These are phyloP conservation scores for Globisporangium lucens DNA, from an alignment of 352 stramenopile species.

Conservation along the genomic window DNA sequence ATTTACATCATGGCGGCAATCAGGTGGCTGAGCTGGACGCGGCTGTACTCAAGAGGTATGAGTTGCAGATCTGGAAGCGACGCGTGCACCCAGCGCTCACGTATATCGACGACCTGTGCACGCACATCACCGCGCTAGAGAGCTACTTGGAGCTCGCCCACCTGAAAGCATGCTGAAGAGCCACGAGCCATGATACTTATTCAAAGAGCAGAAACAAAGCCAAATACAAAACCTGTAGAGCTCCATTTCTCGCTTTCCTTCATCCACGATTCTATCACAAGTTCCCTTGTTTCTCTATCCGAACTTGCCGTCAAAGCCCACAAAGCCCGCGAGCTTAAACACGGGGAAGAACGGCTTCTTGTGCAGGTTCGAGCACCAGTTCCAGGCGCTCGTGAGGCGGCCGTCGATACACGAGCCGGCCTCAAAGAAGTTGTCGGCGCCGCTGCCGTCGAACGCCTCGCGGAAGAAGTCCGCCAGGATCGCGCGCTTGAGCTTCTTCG, in stretches of 20 bases:
- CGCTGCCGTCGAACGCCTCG: constrained; percentile 94
- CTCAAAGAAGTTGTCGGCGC: constrained; percentile 95
- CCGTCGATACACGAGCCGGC: constrained; percentile 96
- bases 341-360: constrained; percentile 94
- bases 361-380: constrained; percentile 95
- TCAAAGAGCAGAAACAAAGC: too few relatives aligned
- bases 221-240: neutral
- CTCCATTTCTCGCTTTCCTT: neutral
- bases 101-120: constrained; percentile 61
- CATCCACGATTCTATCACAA: neutral
- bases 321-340: constrained; percentile 96
- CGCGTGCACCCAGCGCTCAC: constrained; percentile 42
- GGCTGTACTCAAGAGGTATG: constrained; percentile 44
- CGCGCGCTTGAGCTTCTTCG: constrained; percentile 78
- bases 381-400: constrained; percentile 95
- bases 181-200: neutral
- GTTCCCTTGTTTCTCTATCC: constrained; percentile 29
- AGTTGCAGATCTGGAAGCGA: constrained; percentile 66
- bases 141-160: constrained; percentile 48
- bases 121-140: constrained; percentile 61
- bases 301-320: constrained; percentile 97
- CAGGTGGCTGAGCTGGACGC: constrained; percentile 17
- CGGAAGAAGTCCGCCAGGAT: constrained; percentile 96
- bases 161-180: constrained; percentile 43
- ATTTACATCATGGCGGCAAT: constrained; percentile 15